Base-by-base conservation (phyloP, 306 rosid species). In the Acacia crassicarpa region DNA sequence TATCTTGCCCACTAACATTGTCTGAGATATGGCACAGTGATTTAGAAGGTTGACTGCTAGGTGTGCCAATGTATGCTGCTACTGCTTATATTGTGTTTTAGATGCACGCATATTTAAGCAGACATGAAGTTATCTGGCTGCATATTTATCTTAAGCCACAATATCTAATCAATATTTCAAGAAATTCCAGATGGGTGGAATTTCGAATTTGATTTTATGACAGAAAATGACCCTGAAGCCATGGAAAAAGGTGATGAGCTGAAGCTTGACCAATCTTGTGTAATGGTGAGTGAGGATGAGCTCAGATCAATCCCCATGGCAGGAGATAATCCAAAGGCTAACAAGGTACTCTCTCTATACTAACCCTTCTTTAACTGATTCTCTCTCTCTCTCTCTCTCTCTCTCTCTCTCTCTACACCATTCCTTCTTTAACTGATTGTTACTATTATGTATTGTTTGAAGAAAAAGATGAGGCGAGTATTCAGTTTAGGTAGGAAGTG, bases 241-340 rank as follows among this genome's bases (percentile, higher is more conserved):
- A 38, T 45, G 54, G 86, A 73, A 77, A 82, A 82, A 78, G 76
- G 56, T 62, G 79, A 78, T 38, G 62, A 72, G 56, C 33, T 16
- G 72, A 89, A 87, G 84, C 89, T 91, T 2, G 93, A 91, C 59
- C 94, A 93, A 82, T 83, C 92, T 71, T 92, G 97, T 84, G 89
- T 95, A 68, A 27, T 95, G 79, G 94, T 95, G 77, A 86, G 77
- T 44, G 86, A 58, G 81, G 91, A 87, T 63, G 97, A 90, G 38
- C 76, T 88, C 74, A 85, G 49, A 67, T 84, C 78, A 71, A 81
- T 82, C 75, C 83, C 84, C 23, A 86, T 71, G 6, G 45, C 35
- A 17, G 86, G 44, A 32, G 56, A 56, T 79, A 81, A 84, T 80
- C 66, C 27, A 45, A 83, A 74, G 80, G 88, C 79, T 67, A 83